Conservation (phyloP, 495 filamentous ascomycete species). For the Talaromyces adpressus region DNA sequence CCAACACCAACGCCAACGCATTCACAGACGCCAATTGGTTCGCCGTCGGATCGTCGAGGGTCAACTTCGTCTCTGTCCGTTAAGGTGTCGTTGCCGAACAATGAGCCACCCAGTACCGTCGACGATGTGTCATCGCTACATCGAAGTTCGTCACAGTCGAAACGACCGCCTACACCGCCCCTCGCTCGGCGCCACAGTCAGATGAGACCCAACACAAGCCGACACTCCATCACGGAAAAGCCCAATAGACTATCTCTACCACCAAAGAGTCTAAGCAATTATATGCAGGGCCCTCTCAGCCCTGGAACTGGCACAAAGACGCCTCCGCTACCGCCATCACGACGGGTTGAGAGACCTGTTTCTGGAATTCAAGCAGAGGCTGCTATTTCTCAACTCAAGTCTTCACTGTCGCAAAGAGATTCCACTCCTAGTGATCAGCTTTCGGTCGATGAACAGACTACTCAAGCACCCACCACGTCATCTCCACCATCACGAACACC, state of each 20-base stretch:
- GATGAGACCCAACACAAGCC: slow-evolving; percentile 25
- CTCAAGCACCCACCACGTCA: not conserved
- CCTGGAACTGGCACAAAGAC: slow-evolving; percentile 15
- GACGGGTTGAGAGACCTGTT: slow-evolving; percentile 11
- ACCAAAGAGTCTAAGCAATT: slow-evolving; percentile 17
- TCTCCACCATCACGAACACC: slow-evolving; percentile 21
- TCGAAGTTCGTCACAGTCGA: slow-evolving; percentile 22
- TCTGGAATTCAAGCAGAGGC: not conserved
- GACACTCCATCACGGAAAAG: slow-evolving; percentile 30
- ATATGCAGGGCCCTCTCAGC: slow-evolving; percentile 27
- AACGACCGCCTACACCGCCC: slow-evolving; percentile 44
- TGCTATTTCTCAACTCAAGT: not conserved
- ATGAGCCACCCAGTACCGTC: not conserved
- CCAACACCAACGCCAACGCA: not conserved
- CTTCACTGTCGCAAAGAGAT: slow-evolving; percentile 5
- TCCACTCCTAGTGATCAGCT: not conserved
- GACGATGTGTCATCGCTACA: slow-evolving; percentile 16
- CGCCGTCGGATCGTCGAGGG: not conserved
- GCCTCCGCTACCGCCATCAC: slow-evolving; percentile 13
- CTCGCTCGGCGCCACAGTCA: slow-evolving; percentile 42
- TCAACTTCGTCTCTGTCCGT: not conserved
- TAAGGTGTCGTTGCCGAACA: not conserved
- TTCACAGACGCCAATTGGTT: not conserved
- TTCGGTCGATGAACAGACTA: slow-evolving; percentile 8
- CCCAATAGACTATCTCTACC: slow-evolving; percentile 24